These are phyloP conservation scores for Xylaria grammica DNA, from an alignment of 495 filamentous ascomycete species.

Conservation along the genomic window DNA sequence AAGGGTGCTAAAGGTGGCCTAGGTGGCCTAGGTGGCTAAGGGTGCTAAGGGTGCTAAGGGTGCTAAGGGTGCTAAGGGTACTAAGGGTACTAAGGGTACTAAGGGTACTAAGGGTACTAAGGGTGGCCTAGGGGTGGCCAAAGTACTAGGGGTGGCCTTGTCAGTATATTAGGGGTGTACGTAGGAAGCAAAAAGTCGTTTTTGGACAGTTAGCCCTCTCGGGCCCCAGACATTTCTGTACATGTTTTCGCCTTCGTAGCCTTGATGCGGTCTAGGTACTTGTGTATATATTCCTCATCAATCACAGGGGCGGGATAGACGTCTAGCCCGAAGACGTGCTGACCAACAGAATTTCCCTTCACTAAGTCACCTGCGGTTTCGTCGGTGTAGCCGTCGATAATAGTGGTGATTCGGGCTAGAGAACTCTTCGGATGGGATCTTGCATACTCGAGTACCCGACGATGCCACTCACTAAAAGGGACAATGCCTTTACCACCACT, in stretches of 20 bases:
- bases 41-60: too few species aligned
- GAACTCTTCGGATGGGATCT: conserved; percentile 27
- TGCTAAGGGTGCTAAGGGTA: too few species aligned
- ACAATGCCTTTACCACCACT: conserved; percentile 24
- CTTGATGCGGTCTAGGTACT: conserved; percentile 22
- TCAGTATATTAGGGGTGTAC: too few species aligned
- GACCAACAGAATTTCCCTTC: conserved; percentile 28
- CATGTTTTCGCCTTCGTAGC: background rate
- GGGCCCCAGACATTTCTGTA: too few species aligned
- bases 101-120: too few species aligned
- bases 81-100: too few species aligned
- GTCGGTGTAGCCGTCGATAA: conserved; percentile 34
- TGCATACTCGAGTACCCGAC: conserved; percentile 32
- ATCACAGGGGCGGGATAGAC: conserved; percentile 31
- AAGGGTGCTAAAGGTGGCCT: too few species aligned
- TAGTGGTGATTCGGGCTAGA: conserved; percentile 36
- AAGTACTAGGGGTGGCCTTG: too few species aligned
- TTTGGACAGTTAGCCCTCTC: too few species aligned
- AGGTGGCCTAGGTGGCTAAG: too few species aligned
- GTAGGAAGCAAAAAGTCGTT: too few species aligned
- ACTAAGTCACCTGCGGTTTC: conserved; percentile 33
- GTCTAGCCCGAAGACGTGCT: conserved; percentile 31
- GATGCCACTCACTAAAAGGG: conserved; percentile 31
- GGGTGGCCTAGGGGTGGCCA: too few species aligned
- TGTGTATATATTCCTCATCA: conserved; percentile 28